Conservation (phyloP, 164 flowering plant genomes). For the Hamamelis virginiana region DNA sequence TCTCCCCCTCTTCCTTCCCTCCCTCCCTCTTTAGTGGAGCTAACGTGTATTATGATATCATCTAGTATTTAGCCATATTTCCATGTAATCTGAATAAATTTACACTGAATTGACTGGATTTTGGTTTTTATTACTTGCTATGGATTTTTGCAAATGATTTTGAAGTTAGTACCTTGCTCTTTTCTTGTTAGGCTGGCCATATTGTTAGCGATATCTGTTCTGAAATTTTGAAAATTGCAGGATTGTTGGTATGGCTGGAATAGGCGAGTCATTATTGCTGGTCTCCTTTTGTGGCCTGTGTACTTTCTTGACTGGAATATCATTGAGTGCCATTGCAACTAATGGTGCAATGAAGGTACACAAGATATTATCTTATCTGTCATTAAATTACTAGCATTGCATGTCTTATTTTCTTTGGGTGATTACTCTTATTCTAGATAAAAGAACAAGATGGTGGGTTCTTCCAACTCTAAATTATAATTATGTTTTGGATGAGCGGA, state of each 20-base stretch:
- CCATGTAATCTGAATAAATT: not conserved
- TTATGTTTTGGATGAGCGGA: no score
- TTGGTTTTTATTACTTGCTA: not conserved
- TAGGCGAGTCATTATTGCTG: constrained; percentile 79
- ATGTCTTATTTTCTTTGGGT: not conserved
- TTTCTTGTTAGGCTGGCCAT: no score
- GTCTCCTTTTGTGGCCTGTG: constrained; percentile 93
- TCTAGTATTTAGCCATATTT: no score
- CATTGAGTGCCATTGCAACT: constrained; percentile 98
- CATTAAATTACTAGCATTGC: not conserved
- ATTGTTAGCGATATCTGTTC: not conserved
- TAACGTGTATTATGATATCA: no score
- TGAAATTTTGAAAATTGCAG: constrained; percentile 39
- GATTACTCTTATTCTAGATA: not conserved
- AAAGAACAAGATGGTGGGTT: no score
- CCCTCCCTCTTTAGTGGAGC: no score
- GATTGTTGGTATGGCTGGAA: constrained; percentile 99
- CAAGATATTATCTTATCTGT: not conserved
- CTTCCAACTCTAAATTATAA: no score
- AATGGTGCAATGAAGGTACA: constrained; percentile 99
- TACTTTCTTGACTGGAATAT: constrained; percentile 86
- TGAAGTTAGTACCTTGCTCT: no score
- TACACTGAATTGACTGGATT: not conserved
- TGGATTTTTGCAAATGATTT: not conserved
- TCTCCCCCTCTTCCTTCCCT: no score